Evolutionary conservation across 768 basidiomycete genomes (phyloP).

Genomic region (Grammothele lineata): DNA sequence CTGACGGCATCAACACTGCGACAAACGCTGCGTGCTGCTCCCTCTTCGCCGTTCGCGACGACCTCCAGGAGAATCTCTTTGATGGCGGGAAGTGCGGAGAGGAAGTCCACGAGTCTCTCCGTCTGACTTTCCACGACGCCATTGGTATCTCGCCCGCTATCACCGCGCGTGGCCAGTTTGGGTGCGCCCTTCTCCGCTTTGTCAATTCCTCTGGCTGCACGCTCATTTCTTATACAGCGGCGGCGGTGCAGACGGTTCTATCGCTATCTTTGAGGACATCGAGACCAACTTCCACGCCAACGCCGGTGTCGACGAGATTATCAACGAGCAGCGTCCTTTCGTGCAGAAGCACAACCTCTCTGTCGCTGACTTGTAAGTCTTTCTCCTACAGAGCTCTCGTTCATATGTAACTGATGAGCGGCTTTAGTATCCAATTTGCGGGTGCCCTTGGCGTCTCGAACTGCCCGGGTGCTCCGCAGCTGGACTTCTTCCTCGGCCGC

Average conservation of each 20-base stretch:
- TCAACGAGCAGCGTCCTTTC: conserved; percentile 15
- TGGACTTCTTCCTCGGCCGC: conserved; percentile 20
- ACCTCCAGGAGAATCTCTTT: conserved; percentile 29
- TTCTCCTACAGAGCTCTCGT: background rate
- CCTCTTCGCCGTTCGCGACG: conserved; percentile 7
- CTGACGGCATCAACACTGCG: conserved; percentile 2
- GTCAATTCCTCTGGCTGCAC: background rate
- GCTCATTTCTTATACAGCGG: conserved; percentile 5
- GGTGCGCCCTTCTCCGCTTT: background rate
- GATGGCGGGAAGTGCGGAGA: conserved; percentile 30
- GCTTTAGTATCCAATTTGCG: conserved; percentile 24
- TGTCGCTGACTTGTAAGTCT: conserved; percentile 16
- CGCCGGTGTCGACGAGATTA: conserved; percentile 18
- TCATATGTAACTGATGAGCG: background rate
- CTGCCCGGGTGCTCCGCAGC: conserved; percentile 26
- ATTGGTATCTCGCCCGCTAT: conserved; percentile 10
- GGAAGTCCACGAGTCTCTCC: conserved; percentile 24
- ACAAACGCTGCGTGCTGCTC: conserved; percentile 5
- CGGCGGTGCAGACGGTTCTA: conserved; percentile 22
- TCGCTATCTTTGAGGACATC: conserved; percentile 16
- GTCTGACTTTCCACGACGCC: conserved; percentile 21
- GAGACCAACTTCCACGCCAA: conserved; percentile 22
- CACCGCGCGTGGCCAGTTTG: background rate
- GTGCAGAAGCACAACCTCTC: conserved; percentile 12
- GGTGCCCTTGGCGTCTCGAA: conserved; percentile 22